phyloP scores from a whole-genome alignment of 805 yeast species.

The Candida parachauliodes region DNA sequence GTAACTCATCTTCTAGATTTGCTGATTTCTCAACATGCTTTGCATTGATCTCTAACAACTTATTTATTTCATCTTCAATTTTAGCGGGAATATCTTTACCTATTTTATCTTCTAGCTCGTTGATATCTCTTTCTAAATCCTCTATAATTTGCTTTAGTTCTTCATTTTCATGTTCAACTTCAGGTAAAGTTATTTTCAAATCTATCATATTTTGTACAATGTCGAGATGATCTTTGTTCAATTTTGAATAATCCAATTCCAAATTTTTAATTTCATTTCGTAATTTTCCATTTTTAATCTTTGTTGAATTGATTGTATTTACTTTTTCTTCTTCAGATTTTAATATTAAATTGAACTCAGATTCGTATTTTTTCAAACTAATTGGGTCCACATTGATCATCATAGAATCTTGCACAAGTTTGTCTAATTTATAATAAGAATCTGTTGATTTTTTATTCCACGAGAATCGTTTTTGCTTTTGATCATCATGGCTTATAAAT shows the following conservation, averaged over 20 bases:
- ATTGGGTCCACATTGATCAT: constrained; percentile 69
- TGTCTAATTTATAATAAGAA: constrained; percentile 58
- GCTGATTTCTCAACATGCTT: constrained; percentile 37
- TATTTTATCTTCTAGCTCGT: constrained; percentile 41
- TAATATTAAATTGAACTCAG: constrained; percentile 75
- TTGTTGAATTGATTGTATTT: constrained; percentile 55
- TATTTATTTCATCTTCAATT: constrained; percentile 35
- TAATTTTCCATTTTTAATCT: constrained; percentile 66
- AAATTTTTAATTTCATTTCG: constrained; percentile 69
- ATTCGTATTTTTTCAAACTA: constrained; percentile 63
- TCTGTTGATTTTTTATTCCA: constrained; percentile 17
- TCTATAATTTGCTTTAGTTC: constrained; percentile 49
- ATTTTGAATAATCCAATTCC: constrained; percentile 62
- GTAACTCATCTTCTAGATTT: constrained; percentile 34
- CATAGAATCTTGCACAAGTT: constrained; percentile 76
- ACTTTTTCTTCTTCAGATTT: constrained; percentile 61
- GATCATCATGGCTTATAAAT: constrained; percentile 18
- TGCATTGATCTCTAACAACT: constrained; percentile 34
- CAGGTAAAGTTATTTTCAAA: constrained; percentile 71
- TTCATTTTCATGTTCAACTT: constrained; percentile 68
- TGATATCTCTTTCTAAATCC: constrained; percentile 23
- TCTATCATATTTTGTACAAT: constrained; percentile 85
- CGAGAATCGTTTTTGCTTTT: constrained; percentile 17
- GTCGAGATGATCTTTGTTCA: constrained; percentile 80
- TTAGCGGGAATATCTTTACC: constrained; percentile 26